Evolutionary conservation across 2,329 filamentous ascomycete species (phyloP).

Genomic region (Coniochaeta sp.): DNA sequence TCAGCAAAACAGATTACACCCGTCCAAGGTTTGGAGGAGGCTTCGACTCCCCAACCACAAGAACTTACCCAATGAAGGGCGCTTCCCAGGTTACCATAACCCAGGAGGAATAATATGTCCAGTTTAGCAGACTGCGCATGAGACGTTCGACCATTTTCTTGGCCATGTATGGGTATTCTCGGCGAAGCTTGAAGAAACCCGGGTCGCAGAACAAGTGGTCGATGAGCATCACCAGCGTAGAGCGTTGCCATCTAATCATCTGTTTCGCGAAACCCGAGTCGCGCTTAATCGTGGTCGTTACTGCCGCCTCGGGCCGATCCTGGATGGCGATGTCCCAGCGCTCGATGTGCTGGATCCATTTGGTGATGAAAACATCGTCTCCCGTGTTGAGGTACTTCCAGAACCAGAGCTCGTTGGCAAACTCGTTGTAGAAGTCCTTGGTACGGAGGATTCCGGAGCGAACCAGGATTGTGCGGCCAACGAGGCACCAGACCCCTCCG

Average conservation of each 20-base stretch:
- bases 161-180: conserved; percentile 10
- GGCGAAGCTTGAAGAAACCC: conserved; percentile 6
- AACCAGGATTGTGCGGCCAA: conserved; percentile 19
- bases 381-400: conserved; percentile 15
- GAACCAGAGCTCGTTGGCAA: conserved; percentile 14
- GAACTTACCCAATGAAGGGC: not conserved
- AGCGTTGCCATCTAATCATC: conserved; percentile 17
- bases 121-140: not conserved
- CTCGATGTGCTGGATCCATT: conserved; percentile 14
- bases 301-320: conserved; percentile 13
- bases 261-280: conserved; percentile 13
- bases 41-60: too few species aligned
- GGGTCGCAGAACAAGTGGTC: conserved; percentile 8
- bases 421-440: conserved; percentile 13
- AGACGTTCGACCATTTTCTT: conserved; percentile 15
- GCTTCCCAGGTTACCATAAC: too few species aligned
- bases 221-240: conserved; percentile 7
- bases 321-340: conserved; percentile 20
- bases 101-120: not conserved
- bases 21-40: too few species aligned
- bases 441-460: conserved; percentile 15
- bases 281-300: conserved; percentile 13
- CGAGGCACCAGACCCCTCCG: conserved; percentile 17
- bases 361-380: conserved; percentile 20
- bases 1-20: too few species aligned